Evolutionary conservation across 495 filamentous ascomycete genomes (phyloP).

Genomic region (Neurospora sp.): DNA sequence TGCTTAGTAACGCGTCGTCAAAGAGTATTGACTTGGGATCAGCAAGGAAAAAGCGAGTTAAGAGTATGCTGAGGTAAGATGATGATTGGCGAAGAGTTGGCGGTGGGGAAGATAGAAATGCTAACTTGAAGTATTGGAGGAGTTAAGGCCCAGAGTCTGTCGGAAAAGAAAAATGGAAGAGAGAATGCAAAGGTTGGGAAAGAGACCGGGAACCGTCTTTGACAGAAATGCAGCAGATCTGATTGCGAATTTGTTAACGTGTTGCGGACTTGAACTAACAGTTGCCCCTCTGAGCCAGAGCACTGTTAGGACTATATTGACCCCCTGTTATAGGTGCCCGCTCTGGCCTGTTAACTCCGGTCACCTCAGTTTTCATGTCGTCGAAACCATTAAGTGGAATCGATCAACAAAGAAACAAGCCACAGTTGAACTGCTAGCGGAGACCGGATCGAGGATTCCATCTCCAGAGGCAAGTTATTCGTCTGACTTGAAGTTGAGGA

Average conservation of each 20-base stretch:
- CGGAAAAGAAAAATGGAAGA: background rate
- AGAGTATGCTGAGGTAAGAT: background rate
- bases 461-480: background rate
- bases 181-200: background rate
- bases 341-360: background rate
- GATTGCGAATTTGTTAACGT: background rate
- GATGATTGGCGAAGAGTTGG: background rate
- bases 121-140: background rate
- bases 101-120: background rate
- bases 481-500: background rate
- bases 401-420: background rate
- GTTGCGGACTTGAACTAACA: background rate
- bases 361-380: background rate
- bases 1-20: background rate
- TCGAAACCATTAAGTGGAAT: background rate
- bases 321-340: background rate
- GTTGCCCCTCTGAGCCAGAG: background rate
- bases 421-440: background rate
- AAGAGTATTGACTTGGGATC: background rate
- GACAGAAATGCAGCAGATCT: background rate
- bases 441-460: background rate
- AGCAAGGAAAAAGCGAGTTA: background rate
- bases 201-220: background rate
- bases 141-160: background rate
- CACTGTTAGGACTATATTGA: background rate